Evolutionary conservation across 2,329 filamentous ascomycete species (phyloP).

Genomic region (Penicillium thymicola): DNA sequence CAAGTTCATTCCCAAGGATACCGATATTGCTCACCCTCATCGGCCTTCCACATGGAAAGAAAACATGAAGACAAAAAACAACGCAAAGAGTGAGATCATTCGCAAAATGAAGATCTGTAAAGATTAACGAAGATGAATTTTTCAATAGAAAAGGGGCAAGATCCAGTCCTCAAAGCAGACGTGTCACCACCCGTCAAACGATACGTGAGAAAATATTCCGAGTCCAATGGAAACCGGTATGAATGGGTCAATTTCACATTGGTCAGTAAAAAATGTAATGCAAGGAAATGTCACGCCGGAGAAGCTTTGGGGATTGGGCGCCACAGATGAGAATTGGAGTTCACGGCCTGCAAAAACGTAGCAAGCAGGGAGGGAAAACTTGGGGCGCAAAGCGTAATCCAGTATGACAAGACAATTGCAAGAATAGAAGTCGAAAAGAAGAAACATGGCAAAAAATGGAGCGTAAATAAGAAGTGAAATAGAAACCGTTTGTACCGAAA

Average conservation of each 20-base stretch:
- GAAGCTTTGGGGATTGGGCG: neutral
- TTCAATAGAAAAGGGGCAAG: neutral
- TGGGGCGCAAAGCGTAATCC: neutral
- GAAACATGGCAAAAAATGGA: constrained; percentile 14
- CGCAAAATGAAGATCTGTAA: neutral
- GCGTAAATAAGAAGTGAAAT: constrained; percentile 16
- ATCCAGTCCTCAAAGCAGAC: neutral
- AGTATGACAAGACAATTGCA: constrained; percentile 5
- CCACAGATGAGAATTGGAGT: neutral
- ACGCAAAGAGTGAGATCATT: neutral
- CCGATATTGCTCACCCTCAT: neutral
- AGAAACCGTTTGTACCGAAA: constrained; percentile 13
- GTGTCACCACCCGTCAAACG: constrained; percentile 4
- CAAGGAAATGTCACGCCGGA: constrained; percentile 1
- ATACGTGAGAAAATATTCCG: constrained; percentile 9
- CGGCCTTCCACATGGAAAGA: neutral
- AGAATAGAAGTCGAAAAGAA: constrained; percentile 14
- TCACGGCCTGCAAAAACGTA: neutral
- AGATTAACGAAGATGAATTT: neutral
- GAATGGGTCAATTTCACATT: constrained; percentile 13
- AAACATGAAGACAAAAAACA: constrained; percentile 1
- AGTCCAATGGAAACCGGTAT: constrained; percentile 2
- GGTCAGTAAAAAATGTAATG: constrained; percentile 6
- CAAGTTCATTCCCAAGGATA: neutral
- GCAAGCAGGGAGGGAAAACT: neutral